Conservation (phyloP, 192 early-diverging fungal species). For the Coemansia sp. region DNA sequence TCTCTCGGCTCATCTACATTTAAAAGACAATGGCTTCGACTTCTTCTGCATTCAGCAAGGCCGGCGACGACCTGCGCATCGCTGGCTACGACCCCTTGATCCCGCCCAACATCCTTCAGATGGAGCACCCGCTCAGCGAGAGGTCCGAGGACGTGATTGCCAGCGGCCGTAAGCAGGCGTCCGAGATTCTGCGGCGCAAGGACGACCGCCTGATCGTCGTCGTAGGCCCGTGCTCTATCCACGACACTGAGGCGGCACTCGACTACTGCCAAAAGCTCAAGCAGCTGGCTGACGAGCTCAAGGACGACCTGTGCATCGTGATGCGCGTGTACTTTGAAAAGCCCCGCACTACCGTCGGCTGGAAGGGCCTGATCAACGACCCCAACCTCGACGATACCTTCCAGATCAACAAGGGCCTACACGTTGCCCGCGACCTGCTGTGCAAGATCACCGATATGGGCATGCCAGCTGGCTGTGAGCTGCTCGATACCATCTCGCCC, state of each 20-base stretch:
- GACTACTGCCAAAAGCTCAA: constrained; percentile 76
- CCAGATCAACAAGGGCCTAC: constrained; percentile 95
- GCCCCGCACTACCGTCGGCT: constrained; percentile 92
- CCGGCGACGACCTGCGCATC: constrained; percentile 82
- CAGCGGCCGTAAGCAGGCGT: constrained; percentile 61
- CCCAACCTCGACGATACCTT: constrained; percentile 77
- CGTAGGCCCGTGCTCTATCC: constrained; percentile 96
- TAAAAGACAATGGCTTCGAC: constrained; percentile 35
- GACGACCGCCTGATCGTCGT: constrained; percentile 89
- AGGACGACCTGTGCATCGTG: constrained; percentile 79
- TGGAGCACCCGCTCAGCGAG: constrained; percentile 70
- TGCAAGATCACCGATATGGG: constrained; percentile 77
- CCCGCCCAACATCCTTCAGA: constrained; percentile 84
- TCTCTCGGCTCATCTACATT: neutral
- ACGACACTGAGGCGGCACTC: constrained; percentile 80
- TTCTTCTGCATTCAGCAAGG: constrained; percentile 50
- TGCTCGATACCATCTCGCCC: constrained; percentile 93
- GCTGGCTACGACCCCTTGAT: constrained; percentile 88
- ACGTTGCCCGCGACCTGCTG: constrained; percentile 77
- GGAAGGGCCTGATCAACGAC: constrained; percentile 85
- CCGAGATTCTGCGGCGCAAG: constrained; percentile 70
- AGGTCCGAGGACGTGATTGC: constrained; percentile 49
- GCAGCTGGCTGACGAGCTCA: constrained; percentile 59
- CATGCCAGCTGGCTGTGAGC: constrained; percentile 84
- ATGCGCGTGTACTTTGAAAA: constrained; percentile 99